Base-by-base conservation (phyloP, 148 eudicot species). In the Camellia sinensis region DNA sequence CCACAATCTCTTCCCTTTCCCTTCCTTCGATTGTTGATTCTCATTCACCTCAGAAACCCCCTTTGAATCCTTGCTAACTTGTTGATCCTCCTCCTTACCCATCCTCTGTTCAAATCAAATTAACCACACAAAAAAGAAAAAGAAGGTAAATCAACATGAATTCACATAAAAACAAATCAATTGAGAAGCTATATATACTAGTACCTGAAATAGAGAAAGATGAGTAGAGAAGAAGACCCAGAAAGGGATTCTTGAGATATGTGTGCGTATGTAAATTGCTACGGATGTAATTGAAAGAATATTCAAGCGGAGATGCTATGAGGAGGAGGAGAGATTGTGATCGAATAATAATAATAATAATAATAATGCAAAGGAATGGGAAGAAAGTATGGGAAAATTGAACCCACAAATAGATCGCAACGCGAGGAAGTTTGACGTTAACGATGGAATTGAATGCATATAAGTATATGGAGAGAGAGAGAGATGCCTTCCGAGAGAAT, bases 1-100 rank as follows among this genome's bases (percentile, higher is more conserved):
- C 97, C 96, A 93, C 41, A 93, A 81, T 62, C 87, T 88, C 86
- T 88, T 89, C 86, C 92, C 91, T 78, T 91, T 93, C 46, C 88
- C 91, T 44, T 84, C 85, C 22, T 85, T 84, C 6, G 84, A 37
- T 41, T 60, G 9, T 8, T 64, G 64, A 1, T 62, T 46, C 67
- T 82, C 80, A 64, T 52, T 52, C 45, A n/a, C 41, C 5, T 78
- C 80, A 18, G 14, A 48, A 3, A 15, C 7, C 59, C 5, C 71
- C 62, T 50, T 56, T 57, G 74, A 78, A 57, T 41, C 80, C 56
- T 69, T 54, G 6, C 41, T 13, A 56, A 60, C 46, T 54, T 56
- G 45, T 14, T 41, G 53, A 15, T 67, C 43, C 22, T 75, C 71
- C 29, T 29, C 7, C 50, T 46, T 46, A 29, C 68, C 84, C 84